Conservation (phyloP, 768 basidiomycete species). For the Chalciporus pseudorubinellus region DNA sequence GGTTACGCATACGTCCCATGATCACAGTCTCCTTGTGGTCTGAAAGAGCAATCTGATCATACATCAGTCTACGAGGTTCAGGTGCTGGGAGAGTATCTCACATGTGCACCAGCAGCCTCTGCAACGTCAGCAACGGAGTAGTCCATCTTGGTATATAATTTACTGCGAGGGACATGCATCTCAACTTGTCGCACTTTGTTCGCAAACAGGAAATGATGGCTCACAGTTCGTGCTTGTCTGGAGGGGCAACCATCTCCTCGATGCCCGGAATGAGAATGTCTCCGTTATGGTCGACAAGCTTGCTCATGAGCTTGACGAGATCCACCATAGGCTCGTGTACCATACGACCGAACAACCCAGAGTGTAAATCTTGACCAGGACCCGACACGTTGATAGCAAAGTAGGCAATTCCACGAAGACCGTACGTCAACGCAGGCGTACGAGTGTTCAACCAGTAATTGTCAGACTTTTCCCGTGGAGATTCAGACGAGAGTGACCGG, state of each 20-base stretch:
- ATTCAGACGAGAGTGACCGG: neutral
- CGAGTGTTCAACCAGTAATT: constrained; percentile 92
- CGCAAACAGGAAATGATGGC: constrained; percentile 14
- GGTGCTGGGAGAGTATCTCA: neutral
- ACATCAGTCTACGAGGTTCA: neutral
- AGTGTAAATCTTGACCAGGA: constrained; percentile 86
- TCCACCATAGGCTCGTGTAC: constrained; percentile 96
- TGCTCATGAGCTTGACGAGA: constrained; percentile 78
- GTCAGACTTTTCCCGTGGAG: constrained; percentile 55
- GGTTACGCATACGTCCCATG: constrained; percentile 92
- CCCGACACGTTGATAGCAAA: constrained; percentile 81
- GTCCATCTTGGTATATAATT: constrained; percentile 72
- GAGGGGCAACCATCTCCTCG: constrained; percentile 74
- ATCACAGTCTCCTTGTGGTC: constrained; percentile 74
- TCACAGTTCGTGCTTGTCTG: constrained; percentile 72
- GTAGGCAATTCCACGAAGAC: constrained; percentile 85
- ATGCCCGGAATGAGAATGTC: constrained; percentile 87
- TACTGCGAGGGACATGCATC: constrained; percentile 36
- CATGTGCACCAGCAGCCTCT: constrained; percentile 64
- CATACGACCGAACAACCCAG: constrained; percentile 79
- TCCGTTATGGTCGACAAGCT: constrained; percentile 76
- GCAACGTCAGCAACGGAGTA: constrained; percentile 74
- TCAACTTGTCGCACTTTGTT: neutral
- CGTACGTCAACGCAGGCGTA: constrained; percentile 81
- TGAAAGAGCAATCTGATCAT: constrained; percentile 56